A percentile compares a stretch with the other conserved stretches of the same genome.
Evolutionary conservation across 331 rosid species (phyloP).

Genomic region (Pyrus hybrid): DNA sequence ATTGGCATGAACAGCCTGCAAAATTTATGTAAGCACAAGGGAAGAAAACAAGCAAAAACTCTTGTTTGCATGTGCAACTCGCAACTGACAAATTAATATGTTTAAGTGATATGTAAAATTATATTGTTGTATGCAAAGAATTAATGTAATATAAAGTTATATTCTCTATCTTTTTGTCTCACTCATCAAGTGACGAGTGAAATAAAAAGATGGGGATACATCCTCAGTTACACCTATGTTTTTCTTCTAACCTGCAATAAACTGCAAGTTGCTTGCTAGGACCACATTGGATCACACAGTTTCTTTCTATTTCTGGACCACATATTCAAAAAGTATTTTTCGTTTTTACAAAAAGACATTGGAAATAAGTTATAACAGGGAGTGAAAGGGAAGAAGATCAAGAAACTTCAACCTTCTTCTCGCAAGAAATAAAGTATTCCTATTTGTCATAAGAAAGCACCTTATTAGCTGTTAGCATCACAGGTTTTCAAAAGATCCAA

Average conservation of each 20-base stretch:
- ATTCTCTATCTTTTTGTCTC: too few species aligned
- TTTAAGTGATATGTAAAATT: too few species aligned
- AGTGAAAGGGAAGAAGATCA: too few species aligned
- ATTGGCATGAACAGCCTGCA: not conserved
- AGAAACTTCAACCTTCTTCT: too few species aligned
- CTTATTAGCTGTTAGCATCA: not conserved
- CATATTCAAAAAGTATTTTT: not conserved
- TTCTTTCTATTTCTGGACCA: not conserved
- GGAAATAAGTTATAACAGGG: too few species aligned
- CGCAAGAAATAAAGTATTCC: too few species aligned
- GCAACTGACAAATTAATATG: not conserved
- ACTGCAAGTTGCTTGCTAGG: not conserved
- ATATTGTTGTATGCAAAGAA: not conserved
- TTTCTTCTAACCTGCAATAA: not conserved
- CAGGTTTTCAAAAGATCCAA: not conserved
- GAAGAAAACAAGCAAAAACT: not conserved
- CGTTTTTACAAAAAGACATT: not conserved
- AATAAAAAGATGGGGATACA: not conserved
- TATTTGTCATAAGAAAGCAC: too few species aligned
- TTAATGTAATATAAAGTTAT: too few species aligned
- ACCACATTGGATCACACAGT: not conserved
- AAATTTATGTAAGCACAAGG: not conserved
- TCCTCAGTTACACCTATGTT: not conserved
- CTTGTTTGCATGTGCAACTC: not conserved
- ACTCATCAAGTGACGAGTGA: not conserved